Percentiles rank a stretch among this genome's conserved stretches.
phyloP scores from a whole-genome alignment of 352 stramenopile genomes.

The Globisporangium ultimum region DNA sequence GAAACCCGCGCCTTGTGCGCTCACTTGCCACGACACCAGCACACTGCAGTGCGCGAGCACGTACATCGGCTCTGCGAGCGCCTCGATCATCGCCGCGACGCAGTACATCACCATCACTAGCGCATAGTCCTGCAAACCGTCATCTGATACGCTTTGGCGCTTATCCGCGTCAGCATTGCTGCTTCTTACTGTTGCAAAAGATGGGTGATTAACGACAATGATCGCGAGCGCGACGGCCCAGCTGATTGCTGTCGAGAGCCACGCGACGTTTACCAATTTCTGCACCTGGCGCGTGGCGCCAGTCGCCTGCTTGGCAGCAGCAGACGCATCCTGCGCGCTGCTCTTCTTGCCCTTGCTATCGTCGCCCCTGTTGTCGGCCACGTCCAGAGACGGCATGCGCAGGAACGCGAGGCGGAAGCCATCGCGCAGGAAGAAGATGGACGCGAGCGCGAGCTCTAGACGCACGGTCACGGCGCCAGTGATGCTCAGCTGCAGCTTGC shows the following conservation, averaged over 20 bases:
- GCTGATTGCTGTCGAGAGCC: conserved; percentile 66
- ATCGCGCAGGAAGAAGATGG: conserved; percentile 88
- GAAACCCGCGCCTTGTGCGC: conserved; percentile 73
- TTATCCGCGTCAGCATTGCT: not conserved
- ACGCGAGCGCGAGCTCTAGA: conserved; percentile 87
- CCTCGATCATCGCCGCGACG: conserved; percentile 72
- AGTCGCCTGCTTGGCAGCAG: too few species aligned
- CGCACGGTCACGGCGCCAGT: conserved; percentile 81
- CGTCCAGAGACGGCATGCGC: conserved; percentile 68
- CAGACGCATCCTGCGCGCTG: not conserved
- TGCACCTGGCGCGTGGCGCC: conserved; percentile 33
- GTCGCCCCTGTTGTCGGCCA: not conserved
- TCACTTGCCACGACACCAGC: conserved; percentile 80
- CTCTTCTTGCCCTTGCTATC: not conserved
- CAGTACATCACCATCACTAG: conserved; percentile 73
- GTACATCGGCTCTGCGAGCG: conserved; percentile 80
- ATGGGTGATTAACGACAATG: not conserved
- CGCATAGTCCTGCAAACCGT: conserved; percentile 39
- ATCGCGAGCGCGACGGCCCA: conserved; percentile 39
- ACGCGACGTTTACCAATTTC: conserved; percentile 71
- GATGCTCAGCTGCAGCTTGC: conserved; percentile 67
- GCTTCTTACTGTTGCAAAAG: not conserved
- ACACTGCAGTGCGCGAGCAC: conserved; percentile 74
- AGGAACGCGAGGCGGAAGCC: conserved; percentile 86
- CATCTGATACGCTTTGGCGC: not conserved